A percentile compares a stretch with the other conserved stretches of the same genome.
These are phyloP conservation scores for Colletotrichum gloeosporioides DNA, from an alignment of 2,329 filamentous ascomycete genomes.

Conservation along the genomic window DNA sequence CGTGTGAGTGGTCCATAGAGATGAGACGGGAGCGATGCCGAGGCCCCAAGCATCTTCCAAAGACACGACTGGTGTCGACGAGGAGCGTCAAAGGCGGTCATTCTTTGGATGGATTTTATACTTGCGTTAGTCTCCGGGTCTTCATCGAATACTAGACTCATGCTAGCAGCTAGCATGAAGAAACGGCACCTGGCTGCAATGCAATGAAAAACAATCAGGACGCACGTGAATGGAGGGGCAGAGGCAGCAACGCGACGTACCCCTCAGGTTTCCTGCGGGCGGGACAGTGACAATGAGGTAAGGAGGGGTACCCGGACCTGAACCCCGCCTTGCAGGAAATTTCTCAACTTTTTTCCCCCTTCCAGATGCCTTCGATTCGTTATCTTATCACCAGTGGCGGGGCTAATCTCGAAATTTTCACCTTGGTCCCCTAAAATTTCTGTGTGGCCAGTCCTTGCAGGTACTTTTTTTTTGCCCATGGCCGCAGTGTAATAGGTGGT, in stretches of 20 bases:
- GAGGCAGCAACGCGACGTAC: not conserved
- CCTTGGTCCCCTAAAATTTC: slow-evolving; percentile 18
- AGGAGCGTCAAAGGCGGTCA: not conserved
- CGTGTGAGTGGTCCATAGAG: not conserved
- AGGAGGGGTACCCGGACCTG: slow-evolving; percentile 12
- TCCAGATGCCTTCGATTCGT: not conserved
- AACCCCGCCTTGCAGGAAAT: slow-evolving; percentile 20
- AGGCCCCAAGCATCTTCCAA: not conserved
- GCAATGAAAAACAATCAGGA: not conserved
- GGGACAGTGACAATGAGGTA: not conserved
- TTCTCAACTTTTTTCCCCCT: not conserved
- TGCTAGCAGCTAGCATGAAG: not conserved
- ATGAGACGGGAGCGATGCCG: not conserved
- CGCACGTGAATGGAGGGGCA: slow-evolving; percentile 21
- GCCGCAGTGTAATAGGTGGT: slow-evolving; percentile 5
- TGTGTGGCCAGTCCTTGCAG: slow-evolving; percentile 7
- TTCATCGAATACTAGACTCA: not conserved
- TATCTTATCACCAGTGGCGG: slow-evolving; percentile 22
- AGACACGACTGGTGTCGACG: not conserved
- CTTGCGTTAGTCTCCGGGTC: not conserved
- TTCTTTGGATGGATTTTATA: not conserved
- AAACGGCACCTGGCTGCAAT: not conserved
- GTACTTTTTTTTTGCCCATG: not conserved
- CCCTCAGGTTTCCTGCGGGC: not conserved
- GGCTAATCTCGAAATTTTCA: slow-evolving; percentile 24